These are phyloP conservation scores for Xerocomus spinulosus DNA, from an alignment of 768 basidiomycete species.

Conservation along the genomic window DNA sequence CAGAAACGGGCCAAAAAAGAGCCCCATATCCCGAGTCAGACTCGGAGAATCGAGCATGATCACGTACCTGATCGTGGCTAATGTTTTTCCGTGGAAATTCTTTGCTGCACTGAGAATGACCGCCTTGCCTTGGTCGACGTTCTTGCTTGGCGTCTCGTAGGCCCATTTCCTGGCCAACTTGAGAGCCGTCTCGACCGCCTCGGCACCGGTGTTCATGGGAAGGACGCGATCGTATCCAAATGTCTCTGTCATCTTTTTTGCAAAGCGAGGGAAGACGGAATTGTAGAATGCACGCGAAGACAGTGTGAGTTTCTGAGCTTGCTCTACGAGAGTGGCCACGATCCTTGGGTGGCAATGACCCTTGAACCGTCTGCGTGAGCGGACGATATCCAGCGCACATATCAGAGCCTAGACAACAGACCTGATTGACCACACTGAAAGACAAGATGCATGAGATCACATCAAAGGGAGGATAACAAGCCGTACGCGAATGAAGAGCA, in stretches of 20 bases:
- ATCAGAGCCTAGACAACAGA: slow-evolving; percentile 24
- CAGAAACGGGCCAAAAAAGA: slow-evolving; percentile 5
- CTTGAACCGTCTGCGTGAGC: slow-evolving; percentile 30
- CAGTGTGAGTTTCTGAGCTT: slow-evolving; percentile 87
- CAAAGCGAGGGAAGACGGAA: slow-evolving; percentile 84
- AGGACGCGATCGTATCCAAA: slow-evolving; percentile 95
- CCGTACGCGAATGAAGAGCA: slow-evolving; percentile 89
- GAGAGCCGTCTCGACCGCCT: slow-evolving; percentile 95
- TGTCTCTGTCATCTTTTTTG: slow-evolving; percentile 74
- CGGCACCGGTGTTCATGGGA: slow-evolving; percentile 98
- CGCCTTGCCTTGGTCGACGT: slow-evolving; percentile 53
- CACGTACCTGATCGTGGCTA: slow-evolving; percentile 77
- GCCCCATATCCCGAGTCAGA: background rate
- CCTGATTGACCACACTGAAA: slow-evolving; percentile 81
- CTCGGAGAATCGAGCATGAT: background rate
- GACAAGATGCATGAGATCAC: slow-evolving; percentile 1
- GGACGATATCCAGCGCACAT: background rate
- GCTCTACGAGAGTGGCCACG: slow-evolving; percentile 72
- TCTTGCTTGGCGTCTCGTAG: slow-evolving; percentile 79
- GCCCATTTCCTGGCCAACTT: slow-evolving; percentile 99
- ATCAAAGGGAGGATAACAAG: slow-evolving; percentile 24
- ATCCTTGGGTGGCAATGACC: slow-evolving; percentile 95
- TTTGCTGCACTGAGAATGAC: slow-evolving; percentile 80
- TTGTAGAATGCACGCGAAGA: slow-evolving; percentile 97
- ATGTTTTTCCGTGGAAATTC: slow-evolving; percentile 94